Base-by-base conservation (phyloP, 2,329 filamentous ascomycete genomes). In the Scedosporium dehoogii region DNA sequence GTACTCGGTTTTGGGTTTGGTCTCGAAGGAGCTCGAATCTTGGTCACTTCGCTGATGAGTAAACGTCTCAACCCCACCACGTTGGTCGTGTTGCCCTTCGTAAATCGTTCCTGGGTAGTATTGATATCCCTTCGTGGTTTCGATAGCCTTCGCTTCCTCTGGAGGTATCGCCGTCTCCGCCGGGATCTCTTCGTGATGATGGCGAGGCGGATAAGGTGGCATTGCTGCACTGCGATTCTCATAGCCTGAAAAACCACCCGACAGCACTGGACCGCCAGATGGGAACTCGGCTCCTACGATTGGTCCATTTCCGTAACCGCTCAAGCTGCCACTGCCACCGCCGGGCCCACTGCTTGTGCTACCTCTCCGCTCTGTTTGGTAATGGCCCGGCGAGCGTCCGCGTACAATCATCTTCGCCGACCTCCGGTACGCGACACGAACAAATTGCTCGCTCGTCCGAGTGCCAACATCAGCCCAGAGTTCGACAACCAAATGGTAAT, bases 401-500 rank as follows among this genome's bases (percentile, higher is more conserved):
- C 91, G 87, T n/a, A 94, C 90, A 67, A 96, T 91, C 81, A 94
- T 90, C 71, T 88, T 89, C 64, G 88, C 85, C 5, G 90, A 93
- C 69, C 89, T 85, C 58, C 83, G 82, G 63, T 85, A 84, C 3
- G 89, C 90, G 60, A 94, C 79, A 70, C 88, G 88, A 68, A 92
- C 76, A 76, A 82, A 92, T 38, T 83, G 80, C 1, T 84, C 80
- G 18, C 67, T 70, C 63, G 63, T 74, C 67, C 74, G 78, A 38
- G 73, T 70, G 2, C 84, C 81, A 6, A 91, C 76, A 66, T 92
- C 86, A 6, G 84, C 90, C 73, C 85, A 91, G 1, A 96, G 83
- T 71, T 96, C 91, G 3, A 96, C 87, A 56, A 96, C 84, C n/a
- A 97, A 80, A 69, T 94, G 90, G 70, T 96, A 96, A 73, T 92